Percentiles rank a stretch among this genome's conserved stretches.
These are phyloP conservation scores for Epichloe amarillans DNA, from an alignment of 2,329 filamentous ascomycete genomes.

Conservation along the genomic window DNA sequence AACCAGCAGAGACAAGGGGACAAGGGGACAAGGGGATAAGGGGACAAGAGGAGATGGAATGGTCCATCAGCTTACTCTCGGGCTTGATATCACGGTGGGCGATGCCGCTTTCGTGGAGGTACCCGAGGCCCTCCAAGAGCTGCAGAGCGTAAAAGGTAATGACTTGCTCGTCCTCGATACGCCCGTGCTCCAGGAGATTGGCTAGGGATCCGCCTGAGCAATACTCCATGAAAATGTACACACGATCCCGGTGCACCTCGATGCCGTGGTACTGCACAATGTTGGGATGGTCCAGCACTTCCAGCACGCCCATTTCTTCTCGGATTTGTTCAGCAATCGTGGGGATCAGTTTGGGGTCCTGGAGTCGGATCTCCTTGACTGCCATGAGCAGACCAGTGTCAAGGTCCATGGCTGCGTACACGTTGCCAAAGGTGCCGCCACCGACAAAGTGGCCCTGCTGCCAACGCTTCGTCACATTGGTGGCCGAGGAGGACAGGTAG, in stretches of 20 bases:
- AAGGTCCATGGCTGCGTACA: slow-evolving; percentile 93
- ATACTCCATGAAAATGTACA: slow-evolving; percentile 99
- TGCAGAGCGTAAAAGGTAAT: slow-evolving; percentile 95
- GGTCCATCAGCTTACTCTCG: slow-evolving; percentile 53
- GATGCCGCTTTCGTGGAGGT: slow-evolving; percentile 83
- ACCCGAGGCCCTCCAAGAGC: slow-evolving; percentile 83
- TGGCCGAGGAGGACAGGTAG: slow-evolving; percentile 84
- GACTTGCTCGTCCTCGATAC: slow-evolving; percentile 94
- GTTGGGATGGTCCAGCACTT: slow-evolving; percentile 92
- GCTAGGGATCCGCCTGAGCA: slow-evolving; percentile 91
- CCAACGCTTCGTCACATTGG: slow-evolving; percentile 92
- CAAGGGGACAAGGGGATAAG: not conserved
- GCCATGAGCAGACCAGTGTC: slow-evolving; percentile 96
- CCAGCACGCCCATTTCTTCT: slow-evolving; percentile 93
- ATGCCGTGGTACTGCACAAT: slow-evolving; percentile 97
- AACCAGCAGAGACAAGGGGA: not conserved
- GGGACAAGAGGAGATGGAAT: not conserved
- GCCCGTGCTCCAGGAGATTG: slow-evolving; percentile 79
- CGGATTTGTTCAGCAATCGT: slow-evolving; percentile 87
- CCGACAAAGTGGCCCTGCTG: slow-evolving; percentile 98
- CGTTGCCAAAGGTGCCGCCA: slow-evolving; percentile 91
- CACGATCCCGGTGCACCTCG: slow-evolving; percentile 93
- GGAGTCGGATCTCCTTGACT: slow-evolving; percentile 93
- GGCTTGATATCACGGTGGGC: slow-evolving; percentile 97
- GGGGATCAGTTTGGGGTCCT: slow-evolving; percentile 92